These are phyloP conservation scores for Psilocybe tampanensis DNA, from an alignment of 768 basidiomycete genomes.

Conservation along the genomic window DNA sequence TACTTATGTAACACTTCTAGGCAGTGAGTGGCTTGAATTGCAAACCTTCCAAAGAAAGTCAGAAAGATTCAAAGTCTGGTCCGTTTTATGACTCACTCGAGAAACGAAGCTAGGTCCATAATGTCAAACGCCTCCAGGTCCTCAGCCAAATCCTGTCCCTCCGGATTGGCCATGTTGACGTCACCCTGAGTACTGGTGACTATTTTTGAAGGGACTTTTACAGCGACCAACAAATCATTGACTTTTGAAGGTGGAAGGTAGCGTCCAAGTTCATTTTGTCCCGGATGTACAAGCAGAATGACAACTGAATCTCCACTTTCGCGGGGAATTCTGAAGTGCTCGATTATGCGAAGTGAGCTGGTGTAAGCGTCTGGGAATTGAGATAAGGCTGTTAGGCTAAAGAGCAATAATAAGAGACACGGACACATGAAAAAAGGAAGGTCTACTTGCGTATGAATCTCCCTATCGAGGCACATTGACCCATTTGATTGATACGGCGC, in stretches of 20 bases:
- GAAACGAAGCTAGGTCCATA: conserved; percentile 77
- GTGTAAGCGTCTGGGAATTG: conserved; percentile 52
- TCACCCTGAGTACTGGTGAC: conserved; percentile 47
- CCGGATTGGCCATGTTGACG: conserved; percentile 49
- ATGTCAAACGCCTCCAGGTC: conserved; percentile 65
- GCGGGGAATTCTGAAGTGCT: conserved; percentile 68
- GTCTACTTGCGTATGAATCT: conserved; percentile 68
- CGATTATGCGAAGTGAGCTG: conserved; percentile 58
- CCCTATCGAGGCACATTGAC: conserved; percentile 71
- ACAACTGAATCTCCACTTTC: conserved; percentile 70
- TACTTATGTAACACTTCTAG: conserved; percentile 68
- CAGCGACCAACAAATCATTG: conserved; percentile 67
- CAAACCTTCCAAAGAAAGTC: conserved; percentile 48
- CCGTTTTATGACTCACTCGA: conserved; percentile 52
- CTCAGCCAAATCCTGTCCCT: conserved; percentile 48
- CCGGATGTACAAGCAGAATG: conserved; percentile 71
- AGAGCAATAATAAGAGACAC: neutral
- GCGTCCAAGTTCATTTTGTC: conserved; percentile 67
- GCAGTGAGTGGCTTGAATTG: conserved; percentile 75
- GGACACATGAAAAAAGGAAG: neutral
- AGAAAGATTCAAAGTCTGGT: neutral
- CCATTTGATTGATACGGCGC: conserved; percentile 73
- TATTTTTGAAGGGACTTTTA: conserved; percentile 44
- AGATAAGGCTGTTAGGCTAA: conserved; percentile 54
- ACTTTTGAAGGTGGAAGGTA: conserved; percentile 69